Conservation (phyloP, 495 filamentous ascomycete genomes). For the Lasiosphaeria ovina region DNA sequence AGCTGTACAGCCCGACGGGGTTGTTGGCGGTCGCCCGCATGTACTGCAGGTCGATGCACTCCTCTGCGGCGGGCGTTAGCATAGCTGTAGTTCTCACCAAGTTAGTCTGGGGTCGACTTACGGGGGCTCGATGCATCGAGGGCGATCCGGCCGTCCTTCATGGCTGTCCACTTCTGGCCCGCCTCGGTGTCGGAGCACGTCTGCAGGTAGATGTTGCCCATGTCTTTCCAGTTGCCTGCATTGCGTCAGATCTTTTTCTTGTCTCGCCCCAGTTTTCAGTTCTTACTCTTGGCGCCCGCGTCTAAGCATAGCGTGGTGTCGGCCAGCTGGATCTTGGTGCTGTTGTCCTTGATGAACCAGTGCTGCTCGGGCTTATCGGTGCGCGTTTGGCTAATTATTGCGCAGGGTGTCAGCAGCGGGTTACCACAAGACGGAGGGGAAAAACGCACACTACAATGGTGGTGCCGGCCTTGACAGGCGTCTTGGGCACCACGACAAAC, state of each 20-base stretch:
- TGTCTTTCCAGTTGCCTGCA: constrained; percentile 53
- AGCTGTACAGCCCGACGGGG: constrained; percentile 51
- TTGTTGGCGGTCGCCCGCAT: constrained; percentile 51
- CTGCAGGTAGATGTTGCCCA: constrained; percentile 45
- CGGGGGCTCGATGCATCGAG: constrained; percentile 41
- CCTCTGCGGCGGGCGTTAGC: constrained; percentile 30
- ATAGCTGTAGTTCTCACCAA: background rate
- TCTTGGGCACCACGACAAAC: constrained; percentile 48
- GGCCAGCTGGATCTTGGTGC: constrained; percentile 45
- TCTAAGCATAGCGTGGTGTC: constrained; percentile 49
- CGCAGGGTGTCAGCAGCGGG: background rate
- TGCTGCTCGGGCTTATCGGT: constrained; percentile 44
- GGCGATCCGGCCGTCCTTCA: constrained; percentile 50
- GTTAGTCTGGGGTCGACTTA: constrained; percentile 22
- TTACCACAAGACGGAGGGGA: background rate
- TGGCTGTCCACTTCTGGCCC: constrained; percentile 47
- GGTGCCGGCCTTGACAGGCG: constrained; percentile 32
- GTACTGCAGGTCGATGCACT: constrained; percentile 54
- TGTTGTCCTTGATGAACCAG: constrained; percentile 47
- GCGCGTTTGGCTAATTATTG: constrained; percentile 35
- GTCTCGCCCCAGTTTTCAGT: background rate
- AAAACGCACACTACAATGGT: constrained; percentile 43
- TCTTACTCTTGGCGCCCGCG: constrained; percentile 46
- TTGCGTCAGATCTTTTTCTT: background rate
- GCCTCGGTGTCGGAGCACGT: constrained; percentile 41